A percentile compares a stretch with the other conserved stretches of the same genome.
These are phyloP conservation scores for Isoetes taiwanensis DNA, from an alignment of 75 land plant genomes.

Conservation along the genomic window DNA sequence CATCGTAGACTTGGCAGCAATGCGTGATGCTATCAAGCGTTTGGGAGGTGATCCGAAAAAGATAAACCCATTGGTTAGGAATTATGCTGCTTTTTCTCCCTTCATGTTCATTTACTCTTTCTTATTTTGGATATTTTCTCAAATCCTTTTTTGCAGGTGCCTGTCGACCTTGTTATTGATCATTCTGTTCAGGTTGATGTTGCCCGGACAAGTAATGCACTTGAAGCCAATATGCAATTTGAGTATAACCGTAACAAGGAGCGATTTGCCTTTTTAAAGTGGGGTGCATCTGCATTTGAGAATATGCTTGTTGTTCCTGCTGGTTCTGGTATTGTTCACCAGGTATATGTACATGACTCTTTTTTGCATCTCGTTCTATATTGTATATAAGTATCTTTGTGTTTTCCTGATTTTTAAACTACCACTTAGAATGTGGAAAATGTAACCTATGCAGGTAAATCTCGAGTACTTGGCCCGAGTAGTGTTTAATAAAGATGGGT, in stretches of 20 bases:
- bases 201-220: conserved; percentile 57
- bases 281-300: conserved; percentile 74
- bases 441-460: conserved; percentile 48
- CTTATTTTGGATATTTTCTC: not conserved
- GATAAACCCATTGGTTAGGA: conserved; percentile 79
- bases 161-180: conserved; percentile 85
- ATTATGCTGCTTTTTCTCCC: not conserved
- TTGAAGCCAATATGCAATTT: conserved; percentile 59
- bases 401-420: not conserved
- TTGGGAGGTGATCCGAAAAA: conserved; percentile 74
- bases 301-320: conserved; percentile 97
- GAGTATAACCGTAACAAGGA: conserved; percentile 74
- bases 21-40: conserved; percentile 85
- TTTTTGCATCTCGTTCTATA: not conserved
- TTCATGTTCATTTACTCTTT: not conserved
- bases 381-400: not conserved
- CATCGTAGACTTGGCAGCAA: conserved; percentile 84
- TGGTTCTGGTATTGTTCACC: conserved; percentile 90
- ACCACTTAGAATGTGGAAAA: not conserved
- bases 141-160: conserved; percentile 41
- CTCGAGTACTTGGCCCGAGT: conserved; percentile 79
- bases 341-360: no score
- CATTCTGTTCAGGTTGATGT: conserved; percentile 94
- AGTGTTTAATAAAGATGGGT: conserved; percentile 61
- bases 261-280: conserved; percentile 75